phyloP scores from a whole-genome alignment of 1,139 yeast genomes.

The Pichia sp. region DNA sequence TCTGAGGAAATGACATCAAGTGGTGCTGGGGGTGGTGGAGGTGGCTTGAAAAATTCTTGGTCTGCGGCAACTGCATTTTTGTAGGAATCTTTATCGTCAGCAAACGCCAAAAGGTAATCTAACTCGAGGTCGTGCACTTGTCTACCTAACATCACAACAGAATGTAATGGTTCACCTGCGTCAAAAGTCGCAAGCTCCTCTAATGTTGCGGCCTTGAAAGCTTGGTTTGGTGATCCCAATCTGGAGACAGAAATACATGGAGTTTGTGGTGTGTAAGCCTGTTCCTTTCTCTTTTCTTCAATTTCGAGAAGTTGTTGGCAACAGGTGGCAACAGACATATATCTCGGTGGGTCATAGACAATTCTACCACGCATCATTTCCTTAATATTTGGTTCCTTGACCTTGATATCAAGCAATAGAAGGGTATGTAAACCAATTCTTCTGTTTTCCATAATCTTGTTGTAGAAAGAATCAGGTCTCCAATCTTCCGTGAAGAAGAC shows the following conservation, averaged over 20 bases:
- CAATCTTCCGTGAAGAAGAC: constrained; percentile 93
- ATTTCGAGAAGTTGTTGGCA: constrained; percentile 82
- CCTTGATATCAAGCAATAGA: constrained; percentile 84
- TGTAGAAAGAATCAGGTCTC: constrained; percentile 95
- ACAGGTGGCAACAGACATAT: constrained; percentile 88
- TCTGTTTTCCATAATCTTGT: constrained; percentile 83
- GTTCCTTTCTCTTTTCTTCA: constrained; percentile 66
- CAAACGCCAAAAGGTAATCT: constrained; percentile 75
- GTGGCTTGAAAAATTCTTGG: constrained; percentile 60
- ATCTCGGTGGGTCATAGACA: constrained; percentile 94
- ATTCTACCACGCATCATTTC: constrained; percentile 90
- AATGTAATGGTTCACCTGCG: constrained; percentile 91
- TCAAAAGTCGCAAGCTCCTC: constrained; percentile 70
- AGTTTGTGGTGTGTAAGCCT: constrained; percentile 75
- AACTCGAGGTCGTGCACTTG: constrained; percentile 90
- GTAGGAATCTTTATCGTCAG: constrained; percentile 58
- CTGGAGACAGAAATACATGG: constrained; percentile 94
- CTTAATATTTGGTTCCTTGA: constrained; percentile 91
- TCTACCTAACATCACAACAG: constrained; percentile 84
- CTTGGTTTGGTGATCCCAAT: constrained; percentile 79
- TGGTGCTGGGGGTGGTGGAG: constrained; percentile 15
- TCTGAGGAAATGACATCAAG: constrained; percentile 14
- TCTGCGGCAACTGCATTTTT: constrained; percentile 55
- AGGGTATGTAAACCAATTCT: constrained; percentile 87
- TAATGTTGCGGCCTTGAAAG: constrained; percentile 80